Percentiles rank a stretch among this genome's conserved stretches.
Evolutionary conservation across 208 protist species (phyloP).

Genomic region (Strigomonas oncopelti): DNA sequence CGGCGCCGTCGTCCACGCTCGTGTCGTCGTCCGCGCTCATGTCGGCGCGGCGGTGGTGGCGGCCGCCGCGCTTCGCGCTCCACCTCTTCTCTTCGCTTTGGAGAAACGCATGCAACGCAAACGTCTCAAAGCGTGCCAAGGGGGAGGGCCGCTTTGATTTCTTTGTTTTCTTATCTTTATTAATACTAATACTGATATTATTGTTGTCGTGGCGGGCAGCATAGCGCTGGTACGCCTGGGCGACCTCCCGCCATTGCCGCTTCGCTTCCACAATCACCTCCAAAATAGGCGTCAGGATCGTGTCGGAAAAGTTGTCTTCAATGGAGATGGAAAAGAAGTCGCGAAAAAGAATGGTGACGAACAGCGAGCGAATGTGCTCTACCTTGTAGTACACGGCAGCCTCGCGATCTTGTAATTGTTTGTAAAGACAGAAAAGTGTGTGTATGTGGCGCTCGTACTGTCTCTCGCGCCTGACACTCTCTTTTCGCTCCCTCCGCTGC

Average conservation of each 20-base stretch:
- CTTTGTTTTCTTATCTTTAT: too few relatives aligned
- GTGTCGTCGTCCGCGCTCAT: too few relatives aligned
- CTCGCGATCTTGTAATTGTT: slow-evolving; percentile 28
- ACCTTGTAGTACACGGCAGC: slow-evolving; percentile 42
- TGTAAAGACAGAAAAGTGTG: slow-evolving; percentile 18
- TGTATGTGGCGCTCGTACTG: not conserved
- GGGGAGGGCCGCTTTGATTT: too few relatives aligned
- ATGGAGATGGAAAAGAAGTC: slow-evolving; percentile 53
- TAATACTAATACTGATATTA: not conserved
- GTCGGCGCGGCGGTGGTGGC: too few relatives aligned
- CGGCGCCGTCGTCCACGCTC: too few relatives aligned
- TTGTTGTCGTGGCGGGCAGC: not conserved
- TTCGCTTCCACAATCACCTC: slow-evolving; percentile 4
- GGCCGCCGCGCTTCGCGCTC: too few relatives aligned
- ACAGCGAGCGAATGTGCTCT: slow-evolving; percentile 31
- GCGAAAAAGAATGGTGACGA: slow-evolving; percentile 47
- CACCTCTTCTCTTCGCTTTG: too few relatives aligned
- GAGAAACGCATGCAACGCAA: not conserved
- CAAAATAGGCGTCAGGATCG: slow-evolving; percentile 50
- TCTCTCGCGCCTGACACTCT: not conserved
- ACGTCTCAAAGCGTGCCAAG: not conserved
- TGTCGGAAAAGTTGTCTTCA: slow-evolving; percentile 33
- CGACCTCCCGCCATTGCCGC: not conserved
- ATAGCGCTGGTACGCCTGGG: not conserved
- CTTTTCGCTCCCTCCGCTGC: too few relatives aligned